Percentiles rank a stretch among this genome's conserved stretches.
Conservation (phyloP, 495 filamentous ascomycete species). For the Neurospora sp. region DNA sequence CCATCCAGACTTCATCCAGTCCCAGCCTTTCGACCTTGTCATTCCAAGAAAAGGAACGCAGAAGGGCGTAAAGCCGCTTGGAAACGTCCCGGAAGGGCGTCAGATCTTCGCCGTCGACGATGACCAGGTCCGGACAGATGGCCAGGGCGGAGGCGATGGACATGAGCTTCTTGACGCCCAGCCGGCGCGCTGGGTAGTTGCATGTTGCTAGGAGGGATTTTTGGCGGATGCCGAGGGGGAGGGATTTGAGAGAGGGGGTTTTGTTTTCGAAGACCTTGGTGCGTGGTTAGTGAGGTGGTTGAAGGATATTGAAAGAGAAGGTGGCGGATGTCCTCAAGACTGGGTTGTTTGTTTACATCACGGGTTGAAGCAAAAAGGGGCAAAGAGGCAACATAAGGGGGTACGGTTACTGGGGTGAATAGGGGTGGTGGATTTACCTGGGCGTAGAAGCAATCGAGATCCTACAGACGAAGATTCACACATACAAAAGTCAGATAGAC, state of each 20-base stretch:
- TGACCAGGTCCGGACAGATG: conserved; percentile 72
- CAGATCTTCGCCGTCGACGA: conserved; percentile 80
- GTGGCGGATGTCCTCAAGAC: too few relatives aligned
- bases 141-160: conserved; percentile 70
- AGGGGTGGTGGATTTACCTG: conserved; percentile 39
- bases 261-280: conserved; percentile 54
- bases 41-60: conserved; percentile 63
- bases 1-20: conserved; percentile 70
- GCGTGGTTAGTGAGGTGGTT: background rate
- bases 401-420: background rate
- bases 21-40: conserved; percentile 67
- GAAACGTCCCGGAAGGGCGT: conserved; percentile 77
- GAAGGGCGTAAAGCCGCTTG: conserved; percentile 62
- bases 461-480: conserved; percentile 31
- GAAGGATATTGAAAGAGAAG: too few relatives aligned
- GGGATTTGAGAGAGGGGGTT: conserved; percentile 57
- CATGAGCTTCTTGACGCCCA: conserved; percentile 75
- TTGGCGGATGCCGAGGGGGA: conserved; percentile 54
- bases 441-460: conserved; percentile 93
- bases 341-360: background rate
- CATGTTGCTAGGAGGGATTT: conserved; percentile 92
- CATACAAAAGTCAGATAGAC: conserved; percentile 1
- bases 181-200: conserved; percentile 76
- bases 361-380: background rate
- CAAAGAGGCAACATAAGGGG: background rate